Evolutionary conservation across 345 rosid genomes (phyloP), one percentile per base, ranked within the genome.

Genomic region (Populus tremula): DNA sequence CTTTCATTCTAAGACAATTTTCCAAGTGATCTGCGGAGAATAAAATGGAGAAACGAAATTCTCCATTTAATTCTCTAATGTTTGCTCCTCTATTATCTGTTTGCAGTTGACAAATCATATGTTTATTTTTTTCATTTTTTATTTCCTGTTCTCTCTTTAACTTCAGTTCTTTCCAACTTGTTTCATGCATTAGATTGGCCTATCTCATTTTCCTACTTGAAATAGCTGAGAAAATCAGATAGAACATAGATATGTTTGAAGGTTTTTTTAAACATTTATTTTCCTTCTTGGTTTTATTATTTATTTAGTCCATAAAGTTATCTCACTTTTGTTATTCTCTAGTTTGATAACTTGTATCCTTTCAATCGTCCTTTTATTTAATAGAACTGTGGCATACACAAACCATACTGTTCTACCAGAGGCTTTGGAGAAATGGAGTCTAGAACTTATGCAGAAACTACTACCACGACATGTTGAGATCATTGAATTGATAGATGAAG

Each of bases 341-440:
- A 71, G 10, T 76, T 74, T 39, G 47, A 14, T 69, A 66, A 59
- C 69, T 63, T 49, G 45, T 80, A 33, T 67, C 21, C 29, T 75
- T 69, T 31, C 59, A 64, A 62, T 71, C 62, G 76, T 76, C 56
- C 53, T 41, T 43, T 72, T 74, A 23, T 73, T 74, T 79, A 54
- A 31, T 70, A 92, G 97, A 81, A 92, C 97, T 81, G 82, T 87
- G 85, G 97, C 97, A 61, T 92, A 92, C 85, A 92, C 97, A 70
- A 92, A 92, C 86, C 97, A 92, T 73, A 92, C 97, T 67, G 94
- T 92, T 69, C 79, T 92, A 79, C 97, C 97, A 10, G 97, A 92
- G 87, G 97, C 97, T 35, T 73, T 90, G 85, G 97, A 92, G 89
- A 92, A 92, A 83, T 92, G 97, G 97, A 92, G 94, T 80, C 84